These are phyloP conservation scores for Phytopythium aichiense DNA, from an alignment of 352 stramenopile genomes.

Conservation along the genomic window DNA sequence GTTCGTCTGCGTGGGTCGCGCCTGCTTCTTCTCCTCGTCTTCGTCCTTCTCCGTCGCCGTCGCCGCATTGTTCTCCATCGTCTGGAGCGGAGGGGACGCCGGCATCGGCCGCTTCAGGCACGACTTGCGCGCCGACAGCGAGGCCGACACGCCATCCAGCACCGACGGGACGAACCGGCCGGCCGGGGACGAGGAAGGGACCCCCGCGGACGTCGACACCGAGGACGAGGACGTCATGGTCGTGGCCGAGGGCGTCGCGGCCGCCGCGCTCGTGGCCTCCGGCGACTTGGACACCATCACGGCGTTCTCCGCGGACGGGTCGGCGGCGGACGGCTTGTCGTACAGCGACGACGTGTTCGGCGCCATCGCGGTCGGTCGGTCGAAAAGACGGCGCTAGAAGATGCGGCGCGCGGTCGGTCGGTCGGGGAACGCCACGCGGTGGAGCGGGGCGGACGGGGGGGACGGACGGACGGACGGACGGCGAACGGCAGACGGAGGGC, in stretches of 20 bases:
- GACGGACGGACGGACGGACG: slow-evolving; percentile 14
- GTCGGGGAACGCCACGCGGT: slow-evolving; percentile 21
- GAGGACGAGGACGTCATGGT: slow-evolving; percentile 13
- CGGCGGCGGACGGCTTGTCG: slow-evolving; percentile 40
- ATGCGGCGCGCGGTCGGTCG: slow-evolving; percentile 15
- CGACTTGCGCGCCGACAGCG: slow-evolving; percentile 48
- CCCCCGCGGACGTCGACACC: slow-evolving; percentile 13
- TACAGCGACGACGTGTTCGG: slow-evolving; percentile 59
- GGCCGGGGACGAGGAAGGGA: slow-evolving; percentile 14
- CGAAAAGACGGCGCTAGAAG: slow-evolving; percentile 13
- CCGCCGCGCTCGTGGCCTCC: neutral
- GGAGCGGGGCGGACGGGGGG: neutral
- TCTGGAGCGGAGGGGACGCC: slow-evolving; percentile 19
- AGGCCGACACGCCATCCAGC: slow-evolving; percentile 1
- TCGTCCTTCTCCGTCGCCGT: neutral
- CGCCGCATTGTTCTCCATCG: neutral
- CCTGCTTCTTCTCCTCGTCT: slow-evolving; percentile 5
- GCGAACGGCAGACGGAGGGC: slow-evolving; percentile 11
- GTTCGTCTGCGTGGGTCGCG: slow-evolving; percentile 76
- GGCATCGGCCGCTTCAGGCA: slow-evolving; percentile 70
- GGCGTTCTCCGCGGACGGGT: slow-evolving; percentile 13
- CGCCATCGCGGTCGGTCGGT: slow-evolving; percentile 30
- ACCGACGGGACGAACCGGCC: slow-evolving; percentile 9
- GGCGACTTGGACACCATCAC: slow-evolving; percentile 35
- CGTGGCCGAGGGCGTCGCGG: slow-evolving; percentile 19